Evolutionary conservation across 2,329 filamentous ascomycete species (phyloP).

Genomic region (Xylariaceae sp.): DNA sequence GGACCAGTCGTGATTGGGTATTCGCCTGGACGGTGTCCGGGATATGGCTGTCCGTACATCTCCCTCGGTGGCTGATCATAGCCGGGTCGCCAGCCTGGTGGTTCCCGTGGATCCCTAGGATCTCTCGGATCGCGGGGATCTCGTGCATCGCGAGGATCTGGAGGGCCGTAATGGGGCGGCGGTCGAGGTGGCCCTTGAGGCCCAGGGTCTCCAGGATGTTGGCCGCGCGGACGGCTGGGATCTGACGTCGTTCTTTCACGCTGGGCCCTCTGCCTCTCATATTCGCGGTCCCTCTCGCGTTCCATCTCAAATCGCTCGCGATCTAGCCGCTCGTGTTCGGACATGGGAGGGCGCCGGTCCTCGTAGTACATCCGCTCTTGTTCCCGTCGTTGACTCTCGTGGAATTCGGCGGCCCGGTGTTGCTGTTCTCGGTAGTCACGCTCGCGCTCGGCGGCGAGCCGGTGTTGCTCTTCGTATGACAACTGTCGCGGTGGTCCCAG

Average conservation of each 20-base stretch:
- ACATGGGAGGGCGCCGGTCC: conserved; percentile 24
- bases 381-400: conserved; percentile 44
- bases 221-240: conserved; percentile 39
- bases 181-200: conserved; percentile 35
- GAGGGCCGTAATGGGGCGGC: conserved; percentile 38
- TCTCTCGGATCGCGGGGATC: conserved; percentile 19
- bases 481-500: conserved; percentile 39
- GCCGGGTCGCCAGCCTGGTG: conserved; percentile 33
- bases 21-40: conserved; percentile 44
- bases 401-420: conserved; percentile 39
- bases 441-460: conserved; percentile 45
- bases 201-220: conserved; percentile 44
- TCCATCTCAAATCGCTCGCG: conserved; percentile 44
- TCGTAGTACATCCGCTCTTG: conserved; percentile 36
- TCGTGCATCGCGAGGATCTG: conserved; percentile 20
- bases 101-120: background rate
- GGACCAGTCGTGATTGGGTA: conserved; percentile 43
- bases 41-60: conserved; percentile 40
- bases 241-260: conserved; percentile 49
- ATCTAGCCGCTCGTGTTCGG: conserved; percentile 38
- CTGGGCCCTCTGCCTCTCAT: conserved; percentile 29
- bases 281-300: conserved; percentile 31
- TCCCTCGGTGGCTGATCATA: conserved; percentile 40
- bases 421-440: conserved; percentile 31
- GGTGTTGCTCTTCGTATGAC: conserved; percentile 53